A percentile compares a stretch with the other conserved stretches of the same genome.
These are phyloP conservation scores for Arthrobotrys pseudoclavata DNA, from an alignment of 2,329 filamentous ascomycete species.

Conservation along the genomic window DNA sequence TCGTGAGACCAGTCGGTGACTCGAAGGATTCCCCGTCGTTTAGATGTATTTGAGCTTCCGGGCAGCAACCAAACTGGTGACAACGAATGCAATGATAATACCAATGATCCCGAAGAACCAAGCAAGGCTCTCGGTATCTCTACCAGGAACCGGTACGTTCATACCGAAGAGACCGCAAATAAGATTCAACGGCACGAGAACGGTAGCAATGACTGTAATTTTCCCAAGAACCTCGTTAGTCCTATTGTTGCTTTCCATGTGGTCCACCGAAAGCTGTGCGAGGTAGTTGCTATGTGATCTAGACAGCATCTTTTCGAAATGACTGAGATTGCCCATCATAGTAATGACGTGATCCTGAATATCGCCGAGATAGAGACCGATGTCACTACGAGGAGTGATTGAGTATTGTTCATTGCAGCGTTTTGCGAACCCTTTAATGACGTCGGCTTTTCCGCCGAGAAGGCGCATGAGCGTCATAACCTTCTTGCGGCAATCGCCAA, in stretches of 20 bases:
- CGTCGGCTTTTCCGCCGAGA: slow-evolving; percentile 96
- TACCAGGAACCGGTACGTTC: slow-evolving; percentile 96
- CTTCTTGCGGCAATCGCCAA: slow-evolving; percentile 94
- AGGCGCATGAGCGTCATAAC: slow-evolving; percentile 96
- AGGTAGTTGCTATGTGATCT: slow-evolving; percentile 96
- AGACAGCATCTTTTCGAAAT: slow-evolving; percentile 95
- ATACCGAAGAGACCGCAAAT: slow-evolving; percentile 99
- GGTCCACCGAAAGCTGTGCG: slow-evolving; percentile 81
- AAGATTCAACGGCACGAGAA: slow-evolving; percentile 98
- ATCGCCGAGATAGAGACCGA: slow-evolving; percentile 96
- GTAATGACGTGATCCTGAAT: slow-evolving; percentile 99
- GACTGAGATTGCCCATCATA: slow-evolving; percentile 95
- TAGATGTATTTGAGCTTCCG: slow-evolving; percentile 50
- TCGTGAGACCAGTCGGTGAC: background rate
- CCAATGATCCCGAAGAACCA: slow-evolving; percentile 78
- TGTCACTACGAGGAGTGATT: slow-evolving; percentile 92
- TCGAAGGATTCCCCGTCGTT: slow-evolving; percentile 6
- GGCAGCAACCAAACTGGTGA: slow-evolving; percentile 43
- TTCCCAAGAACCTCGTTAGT: slow-evolving; percentile 95
- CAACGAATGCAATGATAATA: slow-evolving; percentile 50
- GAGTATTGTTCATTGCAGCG: slow-evolving; percentile 98
- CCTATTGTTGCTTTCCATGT: slow-evolving; percentile 94
- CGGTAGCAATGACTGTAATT: slow-evolving; percentile 94
- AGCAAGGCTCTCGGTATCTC: slow-evolving; percentile 81
- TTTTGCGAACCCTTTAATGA: slow-evolving; percentile 99